Base-by-base conservation (phyloP, 2,329 filamentous ascomycete species). In the Triangularia verruculosa region DNA sequence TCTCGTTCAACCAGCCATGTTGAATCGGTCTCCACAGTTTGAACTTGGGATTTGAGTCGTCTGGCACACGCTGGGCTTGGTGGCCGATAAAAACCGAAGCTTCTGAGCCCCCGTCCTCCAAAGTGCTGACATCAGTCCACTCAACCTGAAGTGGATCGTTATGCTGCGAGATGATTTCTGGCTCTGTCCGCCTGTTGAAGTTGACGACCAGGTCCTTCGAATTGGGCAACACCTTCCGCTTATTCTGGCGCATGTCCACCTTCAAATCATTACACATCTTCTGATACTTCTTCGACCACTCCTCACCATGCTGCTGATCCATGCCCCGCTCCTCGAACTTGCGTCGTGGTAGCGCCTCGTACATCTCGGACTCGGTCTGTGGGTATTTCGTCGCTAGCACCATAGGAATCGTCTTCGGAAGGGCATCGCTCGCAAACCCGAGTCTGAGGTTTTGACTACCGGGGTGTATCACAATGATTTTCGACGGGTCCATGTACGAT, bases 381-480 rank as follows among this genome's bases (percentile, higher is more conserved):
- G 85, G 80, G 70, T 90, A 90, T 72, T 88, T 91, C 32, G 90
- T 88, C 22, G 94, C 95, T 67, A 98, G 89, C 1, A 92, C 89
- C 90, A 96, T 97, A 4, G 95, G 94, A 47, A 98, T 86, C 1
- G 93, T 96, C 78, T 95, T 97, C 6, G 95, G 95, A 4, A 99
- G 80, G 5, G 93, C 94, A 78, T 99, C 95, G 72, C 91, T 97
- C n/a, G 94, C 93, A 65, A 98, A 87, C 0, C 95, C 95, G 71
- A 99, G 93, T 56, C 95, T 88, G 67, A 99, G 79, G 69, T 98
- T 98, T 77, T 98, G 94, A 74, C 94, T 98, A 28, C 95, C 95
- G 1, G 94, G 88, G 74, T 99, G 95, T 71, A 99, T 92, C 65
- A 98, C 90, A 73, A 99, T 94, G 65, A 96, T 90, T 76, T 94